These are phyloP conservation scores for Tylopilus rubrobrunneus DNA, from an alignment of 768 basidiomycete genomes.

Conservation along the genomic window DNA sequence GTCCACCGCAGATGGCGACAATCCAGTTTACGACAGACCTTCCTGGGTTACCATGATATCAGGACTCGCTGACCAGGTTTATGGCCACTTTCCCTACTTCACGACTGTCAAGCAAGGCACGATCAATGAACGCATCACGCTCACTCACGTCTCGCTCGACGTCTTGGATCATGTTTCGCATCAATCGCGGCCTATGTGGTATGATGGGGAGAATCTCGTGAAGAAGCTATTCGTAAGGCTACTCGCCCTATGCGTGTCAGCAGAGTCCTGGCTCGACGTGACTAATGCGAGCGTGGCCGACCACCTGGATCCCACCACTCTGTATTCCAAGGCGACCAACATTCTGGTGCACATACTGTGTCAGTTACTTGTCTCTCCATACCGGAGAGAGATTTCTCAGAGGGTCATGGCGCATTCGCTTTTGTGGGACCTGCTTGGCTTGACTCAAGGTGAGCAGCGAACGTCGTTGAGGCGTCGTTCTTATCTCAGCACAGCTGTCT, in stretches of 20 bases:
- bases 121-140: constrained; percentile 53
- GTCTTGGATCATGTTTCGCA: constrained; percentile 48
- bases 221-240: constrained; percentile 49
- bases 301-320: constrained; percentile 41
- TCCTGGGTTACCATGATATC: constrained; percentile 50
- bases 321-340: constrained; percentile 46
- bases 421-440: constrained; percentile 19
- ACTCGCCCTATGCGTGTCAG: constrained; percentile 48
- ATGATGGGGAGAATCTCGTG: constrained; percentile 41
- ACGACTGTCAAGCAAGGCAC: constrained; percentile 47
- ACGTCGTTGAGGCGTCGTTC: neutral
- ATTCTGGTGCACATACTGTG: constrained; percentile 46
- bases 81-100: constrained; percentile 54
- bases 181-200: constrained; percentile 48
- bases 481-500: constrained; percentile 30
- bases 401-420: constrained; percentile 19
- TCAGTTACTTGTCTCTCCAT: constrained; percentile 22
- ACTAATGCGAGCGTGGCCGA: constrained; percentile 36
- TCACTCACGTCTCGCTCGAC: constrained; percentile 52
- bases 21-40: constrained; percentile 34
- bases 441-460: constrained; percentile 6
- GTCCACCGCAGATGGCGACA: constrained; percentile 31
- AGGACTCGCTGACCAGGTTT: constrained; percentile 50
- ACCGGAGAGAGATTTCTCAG: constrained; percentile 16
- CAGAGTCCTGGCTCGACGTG: constrained; percentile 60